Conservation (phyloP, 164 flowering plant species). For the Sedum album region DNA sequence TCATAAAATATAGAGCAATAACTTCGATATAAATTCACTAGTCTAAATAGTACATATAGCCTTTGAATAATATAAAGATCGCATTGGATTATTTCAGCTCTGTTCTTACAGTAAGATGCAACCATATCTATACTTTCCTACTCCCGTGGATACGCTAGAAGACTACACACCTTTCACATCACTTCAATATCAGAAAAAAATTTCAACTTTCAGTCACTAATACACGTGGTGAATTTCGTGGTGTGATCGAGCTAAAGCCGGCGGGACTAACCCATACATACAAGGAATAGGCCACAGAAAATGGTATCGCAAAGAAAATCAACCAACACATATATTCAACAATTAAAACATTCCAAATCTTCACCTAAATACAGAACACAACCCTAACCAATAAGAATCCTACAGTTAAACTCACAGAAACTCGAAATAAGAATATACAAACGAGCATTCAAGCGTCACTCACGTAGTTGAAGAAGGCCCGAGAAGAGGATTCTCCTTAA, state of each 20-base stretch:
- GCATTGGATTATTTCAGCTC: not conserved
- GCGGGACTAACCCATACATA: too few relatives aligned
- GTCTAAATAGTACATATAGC: too few relatives aligned
- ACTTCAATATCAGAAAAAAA: not conserved
- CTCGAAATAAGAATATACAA: not conserved
- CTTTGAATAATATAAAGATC: not conserved
- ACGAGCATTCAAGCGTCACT: slow-evolving; percentile 5
- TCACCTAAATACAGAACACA: not conserved
- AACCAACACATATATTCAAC: too few relatives aligned
- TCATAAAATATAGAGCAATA: not conserved
- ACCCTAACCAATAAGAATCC: not conserved
- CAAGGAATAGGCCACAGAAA: too few relatives aligned
- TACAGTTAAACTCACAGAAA: not conserved
- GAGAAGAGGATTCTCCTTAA: slow-evolving; percentile 58
- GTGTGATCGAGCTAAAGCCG: too few relatives aligned
- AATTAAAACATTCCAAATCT: too few relatives aligned
- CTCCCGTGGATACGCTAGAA: not conserved
- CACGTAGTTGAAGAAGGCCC: slow-evolving; percentile 55
- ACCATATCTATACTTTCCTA: not conserved
- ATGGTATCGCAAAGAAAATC: too few relatives aligned
- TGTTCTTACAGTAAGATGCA: not conserved
- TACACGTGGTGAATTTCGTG: not conserved
- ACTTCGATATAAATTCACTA: not conserved
- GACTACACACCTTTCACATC: not conserved
- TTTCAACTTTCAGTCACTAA: not conserved